Conservation (phyloP, 371 early-diverging fungal species). For the Rhizopus arrhizus region DNA sequence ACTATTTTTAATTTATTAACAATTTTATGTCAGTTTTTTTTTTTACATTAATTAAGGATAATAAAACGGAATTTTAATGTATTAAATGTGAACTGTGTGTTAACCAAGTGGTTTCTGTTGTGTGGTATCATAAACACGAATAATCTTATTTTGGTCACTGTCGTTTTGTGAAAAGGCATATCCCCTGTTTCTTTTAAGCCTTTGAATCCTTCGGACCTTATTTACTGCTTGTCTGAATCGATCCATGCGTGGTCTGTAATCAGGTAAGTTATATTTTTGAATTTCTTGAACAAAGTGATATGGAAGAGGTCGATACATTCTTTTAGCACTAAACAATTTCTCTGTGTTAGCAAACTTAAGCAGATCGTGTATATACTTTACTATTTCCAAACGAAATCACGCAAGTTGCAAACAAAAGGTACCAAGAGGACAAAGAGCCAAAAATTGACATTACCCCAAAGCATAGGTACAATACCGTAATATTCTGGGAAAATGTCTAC, state of each 20-base stretch:
- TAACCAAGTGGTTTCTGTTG: constrained; percentile 79
- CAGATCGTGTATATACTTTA: constrained; percentile 43
- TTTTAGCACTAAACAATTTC: constrained; percentile 55
- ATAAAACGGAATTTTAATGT: not conserved
- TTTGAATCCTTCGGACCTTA: constrained; percentile 88
- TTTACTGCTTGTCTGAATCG: constrained; percentile 93
- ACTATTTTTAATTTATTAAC: not conserved
- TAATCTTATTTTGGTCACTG: constrained; percentile 88
- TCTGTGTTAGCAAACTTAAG: not conserved
- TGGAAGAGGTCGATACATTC: constrained; percentile 70
- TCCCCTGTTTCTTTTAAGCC: constrained; percentile 86
- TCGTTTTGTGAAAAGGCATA: constrained; percentile 96
- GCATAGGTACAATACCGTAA: constrained; percentile 71
- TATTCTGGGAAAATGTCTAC: constrained; percentile 67
- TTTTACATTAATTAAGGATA: not conserved
- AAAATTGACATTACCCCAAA: constrained; percentile 78
- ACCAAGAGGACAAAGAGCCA: constrained; percentile 86
- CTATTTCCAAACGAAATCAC: constrained; percentile 94
- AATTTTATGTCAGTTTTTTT: not conserved
- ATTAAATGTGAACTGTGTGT: not conserved
- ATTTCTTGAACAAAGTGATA: constrained; percentile 96
- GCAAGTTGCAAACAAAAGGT: constrained; percentile 78
- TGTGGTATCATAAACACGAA: constrained; percentile 94
- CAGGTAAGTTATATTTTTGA: constrained; percentile 92
- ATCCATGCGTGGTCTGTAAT: constrained; percentile 92